Evolutionary conservation across 2,329 filamentous ascomycete species (phyloP).

Genomic region (Zalaria sp.): DNA sequence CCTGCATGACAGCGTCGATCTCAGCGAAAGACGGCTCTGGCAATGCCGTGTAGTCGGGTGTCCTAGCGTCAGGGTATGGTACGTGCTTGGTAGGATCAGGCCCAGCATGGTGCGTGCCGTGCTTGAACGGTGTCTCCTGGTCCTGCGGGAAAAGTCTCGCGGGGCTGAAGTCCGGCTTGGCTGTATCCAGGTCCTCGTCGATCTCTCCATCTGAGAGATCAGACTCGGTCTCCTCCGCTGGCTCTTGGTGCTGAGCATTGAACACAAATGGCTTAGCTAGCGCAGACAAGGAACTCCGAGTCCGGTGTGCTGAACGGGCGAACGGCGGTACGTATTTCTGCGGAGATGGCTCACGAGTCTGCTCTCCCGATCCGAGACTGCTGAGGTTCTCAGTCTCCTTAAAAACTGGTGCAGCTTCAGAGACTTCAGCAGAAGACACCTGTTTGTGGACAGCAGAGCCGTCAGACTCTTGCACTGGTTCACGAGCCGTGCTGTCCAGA

Average conservation of each 20-base stretch:
- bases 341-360: too few relatives aligned
- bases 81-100: constrained; percentile 16
- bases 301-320: background rate
- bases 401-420: too few relatives aligned
- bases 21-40: constrained; percentile 53
- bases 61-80: constrained; percentile 20
- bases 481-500: too few relatives aligned
- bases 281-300: constrained; percentile 47
- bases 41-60: constrained; percentile 15
- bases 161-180: constrained; percentile 8
- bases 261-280: constrained; percentile 53
- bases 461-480: too few relatives aligned
- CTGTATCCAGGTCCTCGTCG: background rate
- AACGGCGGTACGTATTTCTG: too few relatives aligned
- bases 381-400: background rate
- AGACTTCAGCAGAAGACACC: too few relatives aligned
- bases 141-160: constrained; percentile 7
- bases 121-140: background rate
- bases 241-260: constrained; percentile 1
- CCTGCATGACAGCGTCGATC: constrained; percentile 84
- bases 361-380: too few relatives aligned
- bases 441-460: too few relatives aligned
- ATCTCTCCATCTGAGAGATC: background rate
- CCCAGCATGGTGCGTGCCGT: constrained; percentile 3
- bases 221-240: constrained; percentile 1